Evolutionary conservation across 1,284 basidiomycete genomes (phyloP), one percentile per base, ranked within the genome.

Genomic region (Cryptococcus amylolentus): DNA sequence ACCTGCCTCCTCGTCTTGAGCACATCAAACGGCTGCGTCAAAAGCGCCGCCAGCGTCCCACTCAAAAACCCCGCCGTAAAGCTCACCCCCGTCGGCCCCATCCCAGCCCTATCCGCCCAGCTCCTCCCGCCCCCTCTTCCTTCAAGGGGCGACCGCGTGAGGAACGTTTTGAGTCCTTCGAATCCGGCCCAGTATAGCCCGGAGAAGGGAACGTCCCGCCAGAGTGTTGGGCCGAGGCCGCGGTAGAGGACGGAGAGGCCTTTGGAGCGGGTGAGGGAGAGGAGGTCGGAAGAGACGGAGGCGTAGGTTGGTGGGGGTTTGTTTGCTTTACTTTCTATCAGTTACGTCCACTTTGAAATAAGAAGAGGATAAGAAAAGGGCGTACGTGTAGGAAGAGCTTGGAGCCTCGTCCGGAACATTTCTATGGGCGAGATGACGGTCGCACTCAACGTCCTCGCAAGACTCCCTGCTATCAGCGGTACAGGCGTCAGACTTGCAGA

Each of bases 151-250:
- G n/a, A n/a, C n/a, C n/a, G n/a, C 42, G 69, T 64, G 42, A 78
- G 65, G 37, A 63, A 61, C 14, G 70, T 60, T 66, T 78, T 78
- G 45, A 69, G 57, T 4, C 73, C 62, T 58, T 78, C 76, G 48
- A 78, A 76, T 6, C 70, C 69, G 5, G 75, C 76, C 76, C 76
- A 78, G 64, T 78, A 78, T 67, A 60, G 43, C 66, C 92, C 95
- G 41, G 89, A 93, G 73, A 98, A 98, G 0, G 95, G 95, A 1
- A 98, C 95, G 67, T 98, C 95, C 55, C 95, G 84, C 92, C 91
- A 98, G 8, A 98, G 81, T 5, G 93, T 97, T 4, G 94, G 85
- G 0, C 88, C 88, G 4, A 98, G 81, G 0, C 95, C 95, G 53
- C 91, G 82, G 89, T 92, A 98, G 23, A 98, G 82, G 48, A 85